Evolutionary conservation across 257 asterid species (phyloP), one percentile per base, ranked within the genome.

Genomic region (Plectranthus barbatus): DNA sequence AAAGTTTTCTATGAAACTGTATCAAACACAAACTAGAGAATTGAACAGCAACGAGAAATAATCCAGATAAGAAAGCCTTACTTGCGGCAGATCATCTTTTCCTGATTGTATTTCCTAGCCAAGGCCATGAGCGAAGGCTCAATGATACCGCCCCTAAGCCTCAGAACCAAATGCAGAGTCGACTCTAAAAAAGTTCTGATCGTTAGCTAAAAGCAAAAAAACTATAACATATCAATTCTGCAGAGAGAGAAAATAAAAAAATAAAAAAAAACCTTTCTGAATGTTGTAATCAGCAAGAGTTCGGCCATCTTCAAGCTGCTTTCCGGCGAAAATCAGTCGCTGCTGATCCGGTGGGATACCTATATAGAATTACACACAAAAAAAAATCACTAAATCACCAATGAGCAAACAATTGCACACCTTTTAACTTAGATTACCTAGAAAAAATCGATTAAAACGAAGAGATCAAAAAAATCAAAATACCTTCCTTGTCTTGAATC

Each of bases 401-500:
- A 0, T 1, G 1, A 2, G 5, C 34, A 6, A 5, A 26, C 36
- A 31, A 53, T 5, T 37, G 54, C 10, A 9, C 17, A 1, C 13
- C 12, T 13, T 17, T 19, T 10, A n/a, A n/a, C n/a, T n/a, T n/a
- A n/a, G n/a, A 13, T 12, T 24, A 48, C 44, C 45, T 15, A 9
- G 20, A 46, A 8, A 42, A 9, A 20, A 1, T 36, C 34, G 17
- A 41, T 7, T 4, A 7, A 50, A 21, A 4, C 7, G 9, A 31
- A 56, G 20, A 18, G 0, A 33, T 3, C 11, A 14, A n/a, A 45
- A 23, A 29, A 49, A 23, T 6, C 1, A 6, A 23, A 36, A 4
- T 57, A 84, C 91, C 91, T 78, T 84, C 92, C 78, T 84, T 84
- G 71, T 84, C 92, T 64, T 84, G 92, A 56, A n/a, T n/a, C n/a